Evolutionary conservation across 2,329 filamentous ascomycete genomes (phyloP), one percentile per base, ranked within the genome.

Genomic region (Hirsutella minnesotensis): DNA sequence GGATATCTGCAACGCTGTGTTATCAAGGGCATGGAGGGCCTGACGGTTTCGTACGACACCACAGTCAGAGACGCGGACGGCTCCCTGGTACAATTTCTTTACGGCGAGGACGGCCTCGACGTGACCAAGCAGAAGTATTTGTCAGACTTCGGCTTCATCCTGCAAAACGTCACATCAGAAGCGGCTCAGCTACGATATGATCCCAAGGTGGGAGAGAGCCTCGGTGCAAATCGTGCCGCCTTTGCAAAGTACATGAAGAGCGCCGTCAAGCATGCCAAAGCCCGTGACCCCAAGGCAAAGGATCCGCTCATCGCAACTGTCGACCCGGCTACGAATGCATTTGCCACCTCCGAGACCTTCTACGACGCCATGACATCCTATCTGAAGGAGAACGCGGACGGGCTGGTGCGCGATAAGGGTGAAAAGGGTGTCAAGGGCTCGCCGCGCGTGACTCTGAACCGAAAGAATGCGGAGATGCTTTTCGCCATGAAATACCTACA

Each of bases 21-120:
- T 48, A 94, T 98, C 68, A 98, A 98, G 68, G 92, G 92, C 47
- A 94, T 98, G 84, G 92, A 98, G 63, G 92, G 92, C 4, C 72
- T 96, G 36, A 83, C 81, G 54, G 88, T 94, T 2, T 81, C 89
- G 47, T 96, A 98, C 59, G 92, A 98, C 56, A 89, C 83, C 9
- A 94, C 89, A 1, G 92, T 98, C 15, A 80, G 92, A 49, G 90
- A 98, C 55, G 82, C 90, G 1, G 94, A 98, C 59, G 94, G 94
- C 20, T 86, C 84, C 3, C 75, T 98, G 55, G 75, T 98, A 3
- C 92, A 98, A 58, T 96, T 98, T 63, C 64, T 98, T 27, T 98
- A 96, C 57, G 92, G 92, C 46, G 92, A 98, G 61, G 92, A 98
- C 56, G 92, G 90, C 29, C 72, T 96, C 18, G 92, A 98, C 59